phyloP scores from a whole-genome alignment of 805 yeast species.

The Cyberlindnera galapagoensis region DNA sequence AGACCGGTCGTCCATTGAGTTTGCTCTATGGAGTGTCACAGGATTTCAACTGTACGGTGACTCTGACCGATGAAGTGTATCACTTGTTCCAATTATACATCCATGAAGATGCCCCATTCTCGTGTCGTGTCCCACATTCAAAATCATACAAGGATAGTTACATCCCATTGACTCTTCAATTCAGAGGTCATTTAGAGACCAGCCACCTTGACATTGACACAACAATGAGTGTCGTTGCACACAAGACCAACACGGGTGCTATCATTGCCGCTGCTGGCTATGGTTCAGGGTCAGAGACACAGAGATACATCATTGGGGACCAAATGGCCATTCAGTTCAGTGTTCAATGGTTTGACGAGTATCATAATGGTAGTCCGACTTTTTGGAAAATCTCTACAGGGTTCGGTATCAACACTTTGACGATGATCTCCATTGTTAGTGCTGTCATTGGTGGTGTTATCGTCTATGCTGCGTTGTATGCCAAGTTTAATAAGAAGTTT shows the following conservation, averaged over 20 bases:
- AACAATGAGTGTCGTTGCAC: constrained; percentile 47
- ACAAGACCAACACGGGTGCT: constrained; percentile 21
- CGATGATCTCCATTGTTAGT: constrained; percentile 1
- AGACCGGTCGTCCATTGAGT: constrained; percentile 54
- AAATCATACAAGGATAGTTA: constrained; percentile 26
- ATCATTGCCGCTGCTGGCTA: constrained; percentile 47
- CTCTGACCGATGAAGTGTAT: constrained; percentile 55
- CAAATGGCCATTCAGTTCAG: constrained; percentile 49
- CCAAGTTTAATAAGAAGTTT: constrained; percentile 14
- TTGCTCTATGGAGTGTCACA: constrained; percentile 45
- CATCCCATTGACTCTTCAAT: constrained; percentile 57
- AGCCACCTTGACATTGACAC: constrained; percentile 65
- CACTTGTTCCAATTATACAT: constrained; percentile 70
- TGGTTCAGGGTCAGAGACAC: constrained; percentile 49
- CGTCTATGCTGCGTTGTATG: constrained; percentile 13
- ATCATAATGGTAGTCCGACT: constrained; percentile 4
- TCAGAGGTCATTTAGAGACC: constrained; percentile 62
- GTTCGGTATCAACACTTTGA: constrained; percentile 1
- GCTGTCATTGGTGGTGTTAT: constrained; percentile 6
- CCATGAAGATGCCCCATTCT: constrained; percentile 72
- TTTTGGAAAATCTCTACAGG: constrained; percentile 10
- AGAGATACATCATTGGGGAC: constrained; percentile 63
- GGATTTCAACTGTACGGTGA: constrained; percentile 53
- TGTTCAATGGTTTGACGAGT: constrained; percentile 44
- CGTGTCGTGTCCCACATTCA: constrained; percentile 55